A percentile compares a stretch with the other conserved stretches of the same genome.
phyloP scores from a whole-genome alignment of 257 asterid species.

The Euphrasia confusa region DNA sequence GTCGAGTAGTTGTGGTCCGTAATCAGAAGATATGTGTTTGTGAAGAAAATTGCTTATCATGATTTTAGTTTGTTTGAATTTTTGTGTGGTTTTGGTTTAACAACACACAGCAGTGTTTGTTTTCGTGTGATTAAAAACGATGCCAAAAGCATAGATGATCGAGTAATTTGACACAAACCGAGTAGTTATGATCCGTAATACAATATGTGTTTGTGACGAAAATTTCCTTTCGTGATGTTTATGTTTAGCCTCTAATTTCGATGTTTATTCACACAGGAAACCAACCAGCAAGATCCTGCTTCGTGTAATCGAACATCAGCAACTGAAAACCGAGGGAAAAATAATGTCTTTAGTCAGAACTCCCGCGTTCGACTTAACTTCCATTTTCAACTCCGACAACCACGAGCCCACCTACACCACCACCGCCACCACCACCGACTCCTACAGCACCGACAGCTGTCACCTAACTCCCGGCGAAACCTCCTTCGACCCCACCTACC shows the following conservation, averaged over 20 bases:
- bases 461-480: neutral
- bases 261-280: slow-evolving; percentile 19
- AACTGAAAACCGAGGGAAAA: slow-evolving; percentile 19
- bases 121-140: neutral
- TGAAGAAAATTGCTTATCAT: neutral
- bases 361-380: slow-evolving; percentile 27
- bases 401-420: slow-evolving; percentile 39
- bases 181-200: no score
- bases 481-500: neutral
- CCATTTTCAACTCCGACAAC: slow-evolving; percentile 27
- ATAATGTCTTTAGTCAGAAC: slow-evolving; percentile 74
- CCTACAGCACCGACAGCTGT: slow-evolving; percentile 48
- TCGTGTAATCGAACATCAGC: neutral
- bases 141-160: no score
- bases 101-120: neutral
- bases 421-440: slow-evolving; percentile 26
- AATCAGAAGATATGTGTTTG: neutral
- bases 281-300: slow-evolving; percentile 7
- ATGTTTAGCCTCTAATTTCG: neutral
- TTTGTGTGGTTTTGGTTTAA: no score
- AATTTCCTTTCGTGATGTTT: neutral
- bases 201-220: neutral
- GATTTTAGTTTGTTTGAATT: no score
- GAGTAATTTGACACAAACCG: no score
- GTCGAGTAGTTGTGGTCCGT: neutral